Evolutionary conservation across 2,329 filamentous ascomycete genomes (phyloP).

Genomic region (Paecilomyces fulvus): DNA sequence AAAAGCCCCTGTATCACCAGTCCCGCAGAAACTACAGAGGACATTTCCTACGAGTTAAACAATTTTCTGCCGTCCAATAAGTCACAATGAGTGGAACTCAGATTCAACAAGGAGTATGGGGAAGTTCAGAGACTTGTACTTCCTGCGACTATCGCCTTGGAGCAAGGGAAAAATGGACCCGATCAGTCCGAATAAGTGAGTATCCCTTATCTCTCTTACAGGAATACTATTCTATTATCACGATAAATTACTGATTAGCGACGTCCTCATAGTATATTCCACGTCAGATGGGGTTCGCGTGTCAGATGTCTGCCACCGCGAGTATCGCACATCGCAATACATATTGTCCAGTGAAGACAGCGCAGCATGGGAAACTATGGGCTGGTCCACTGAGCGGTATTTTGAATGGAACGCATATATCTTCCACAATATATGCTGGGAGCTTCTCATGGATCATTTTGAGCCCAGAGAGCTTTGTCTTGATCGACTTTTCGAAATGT

Average conservation of each 20-base stretch:
- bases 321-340: neutral
- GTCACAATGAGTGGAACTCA: too few relatives aligned
- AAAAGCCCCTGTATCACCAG: too few relatives aligned
- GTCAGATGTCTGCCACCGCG: neutral
- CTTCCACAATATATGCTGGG: neutral
- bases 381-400: neutral
- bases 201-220: neutral
- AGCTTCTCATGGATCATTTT: neutral
- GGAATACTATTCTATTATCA: neutral
- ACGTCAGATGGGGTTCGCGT: neutral
- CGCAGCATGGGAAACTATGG: neutral
- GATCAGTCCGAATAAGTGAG: neutral
- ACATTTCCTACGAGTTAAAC: too few relatives aligned
- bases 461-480: neutral
- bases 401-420: neutral
- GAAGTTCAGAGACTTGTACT: conserved; percentile 46
- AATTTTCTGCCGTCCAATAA: too few relatives aligned
- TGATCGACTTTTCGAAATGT: neutral
- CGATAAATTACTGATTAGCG: neutral
- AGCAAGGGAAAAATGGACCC: neutral
- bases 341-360: neutral
- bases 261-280: neutral
- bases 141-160: conserved; percentile 30
- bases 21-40: too few relatives aligned
- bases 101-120: too few relatives aligned